A percentile compares a stretch with the other conserved stretches of the same genome.
phyloP scores from a whole-genome alignment of 192 early-diverging fungal species.

The Diversispora epigaea region DNA sequence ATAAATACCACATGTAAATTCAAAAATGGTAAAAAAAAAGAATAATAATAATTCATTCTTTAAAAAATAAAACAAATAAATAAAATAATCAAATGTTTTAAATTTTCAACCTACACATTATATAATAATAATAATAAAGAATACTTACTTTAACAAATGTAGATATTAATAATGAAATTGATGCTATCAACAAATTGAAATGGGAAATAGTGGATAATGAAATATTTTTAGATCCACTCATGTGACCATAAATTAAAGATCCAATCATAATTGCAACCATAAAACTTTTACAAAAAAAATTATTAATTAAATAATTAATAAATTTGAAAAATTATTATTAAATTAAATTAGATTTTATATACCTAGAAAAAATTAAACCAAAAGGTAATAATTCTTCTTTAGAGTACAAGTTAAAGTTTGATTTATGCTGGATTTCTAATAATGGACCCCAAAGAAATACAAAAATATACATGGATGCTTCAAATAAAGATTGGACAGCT shows the following conservation, averaged over 20 bases:
- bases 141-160: neutral
- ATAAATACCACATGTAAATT: slow-evolving; percentile 56
- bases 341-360: slow-evolving; percentile 12
- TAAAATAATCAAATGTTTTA: neutral
- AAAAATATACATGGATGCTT: slow-evolving; percentile 66
- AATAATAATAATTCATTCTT: slow-evolving; percentile 26
- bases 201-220: slow-evolving; percentile 10
- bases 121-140: neutral
- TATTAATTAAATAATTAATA: neutral
- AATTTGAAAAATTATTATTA: neutral
- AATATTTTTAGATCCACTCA: slow-evolving; percentile 2
- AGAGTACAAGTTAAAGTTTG: neutral
- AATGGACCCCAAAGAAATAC: slow-evolving; percentile 61
- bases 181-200: neutral
- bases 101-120: too few species aligned
- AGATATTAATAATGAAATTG: slow-evolving; percentile 6
- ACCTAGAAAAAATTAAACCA: slow-evolving; percentile 26
- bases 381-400: too few species aligned
- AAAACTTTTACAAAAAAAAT: slow-evolving; percentile 13
- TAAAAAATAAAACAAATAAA: slow-evolving; percentile 18
- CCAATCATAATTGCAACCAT: slow-evolving; percentile 30
- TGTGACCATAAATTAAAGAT: slow-evolving; percentile 5
- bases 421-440: slow-evolving; percentile 37
- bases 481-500: slow-evolving; percentile 61
- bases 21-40: slow-evolving; percentile 53